phyloP scores from a whole-genome alignment of 768 basidiomycete genomes.

The Aureoboletus auriporus region DNA sequence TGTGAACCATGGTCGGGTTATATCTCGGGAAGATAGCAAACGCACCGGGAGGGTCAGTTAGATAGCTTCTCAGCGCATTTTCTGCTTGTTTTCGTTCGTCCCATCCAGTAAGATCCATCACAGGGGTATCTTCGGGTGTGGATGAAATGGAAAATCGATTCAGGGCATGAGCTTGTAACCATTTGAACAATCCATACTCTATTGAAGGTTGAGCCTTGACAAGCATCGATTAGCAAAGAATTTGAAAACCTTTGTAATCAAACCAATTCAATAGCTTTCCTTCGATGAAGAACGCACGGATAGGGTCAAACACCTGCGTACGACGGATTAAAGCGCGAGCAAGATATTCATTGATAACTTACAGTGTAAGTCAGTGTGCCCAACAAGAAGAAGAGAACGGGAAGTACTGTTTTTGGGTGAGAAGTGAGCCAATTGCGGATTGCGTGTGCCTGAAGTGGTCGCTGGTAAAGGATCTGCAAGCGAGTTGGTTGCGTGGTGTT shows the following conservation, averaged over 20 bases:
- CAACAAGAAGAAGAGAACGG: conserved; percentile 80
- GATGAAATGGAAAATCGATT: conserved; percentile 40
- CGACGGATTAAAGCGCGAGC: neutral
- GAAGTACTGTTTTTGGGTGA: conserved; percentile 85
- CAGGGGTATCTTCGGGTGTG: conserved; percentile 13
- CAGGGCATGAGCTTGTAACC: conserved; percentile 63
- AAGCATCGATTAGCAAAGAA: neutral
- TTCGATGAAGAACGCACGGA: conserved; percentile 80
- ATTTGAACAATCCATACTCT: conserved; percentile 76
- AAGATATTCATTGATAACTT: conserved; percentile 21
- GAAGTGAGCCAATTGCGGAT: conserved; percentile 75
- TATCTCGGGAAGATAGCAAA: neutral
- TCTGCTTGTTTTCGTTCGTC: conserved; percentile 82
- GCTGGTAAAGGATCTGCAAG: conserved; percentile 56
- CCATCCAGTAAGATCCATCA: conserved; percentile 55
- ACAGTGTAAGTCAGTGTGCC: conserved; percentile 89
- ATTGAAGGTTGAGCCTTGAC: conserved; percentile 8
- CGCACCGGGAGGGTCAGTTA: conserved; percentile 74
- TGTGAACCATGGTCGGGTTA: conserved; percentile 3
- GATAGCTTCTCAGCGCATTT: conserved; percentile 59
- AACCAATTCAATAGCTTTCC: conserved; percentile 83
- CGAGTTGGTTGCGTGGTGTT: conserved; percentile 33
- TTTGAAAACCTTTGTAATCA: conserved; percentile 59
- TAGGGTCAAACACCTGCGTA: conserved; percentile 83
- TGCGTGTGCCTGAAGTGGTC: conserved; percentile 59